These are phyloP conservation scores for Leccinum incarnatum DNA, from an alignment of 768 basidiomycete genomes.

Conservation along the genomic window DNA sequence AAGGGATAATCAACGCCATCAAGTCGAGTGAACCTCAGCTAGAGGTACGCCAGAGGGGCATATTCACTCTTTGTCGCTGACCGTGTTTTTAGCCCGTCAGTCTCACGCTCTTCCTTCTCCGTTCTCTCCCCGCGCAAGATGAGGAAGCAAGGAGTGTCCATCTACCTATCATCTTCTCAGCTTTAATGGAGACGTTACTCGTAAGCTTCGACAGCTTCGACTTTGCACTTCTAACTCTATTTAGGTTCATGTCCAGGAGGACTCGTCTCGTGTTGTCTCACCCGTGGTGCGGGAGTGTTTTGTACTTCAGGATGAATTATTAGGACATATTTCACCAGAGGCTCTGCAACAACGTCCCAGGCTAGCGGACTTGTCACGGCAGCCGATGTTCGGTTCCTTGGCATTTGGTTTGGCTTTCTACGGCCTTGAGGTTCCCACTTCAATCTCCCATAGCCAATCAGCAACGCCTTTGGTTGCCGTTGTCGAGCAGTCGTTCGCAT, in stretches of 20 bases:
- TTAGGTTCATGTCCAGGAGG: constrained; percentile 39
- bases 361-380: constrained; percentile 37
- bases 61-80: constrained; percentile 3
- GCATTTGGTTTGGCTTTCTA: constrained; percentile 64
- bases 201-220: constrained; percentile 37
- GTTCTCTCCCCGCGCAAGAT: constrained; percentile 73
- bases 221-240: constrained; percentile 3
- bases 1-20: constrained; percentile 54
- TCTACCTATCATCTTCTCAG: constrained; percentile 74
- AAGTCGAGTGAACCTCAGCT: constrained; percentile 37
- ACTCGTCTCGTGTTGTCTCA: constrained; percentile 35
- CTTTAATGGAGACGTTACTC: constrained; percentile 59
- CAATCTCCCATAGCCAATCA: constrained; percentile 24
- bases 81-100: constrained; percentile 50
- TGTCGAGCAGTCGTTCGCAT: constrained; percentile 51
- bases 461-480: constrained; percentile 53
- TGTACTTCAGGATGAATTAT: constrained; percentile 51
- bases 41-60: constrained; percentile 44
- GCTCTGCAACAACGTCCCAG: constrained; percentile 52
- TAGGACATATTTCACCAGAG: constrained; percentile 48
- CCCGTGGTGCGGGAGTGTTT: constrained; percentile 41
- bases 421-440: constrained; percentile 37
- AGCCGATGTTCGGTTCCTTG: constrained; percentile 40
- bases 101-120: constrained; percentile 71
- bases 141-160: constrained; percentile 83